These are phyloP conservation scores for Vaccinium myrtillus DNA, from an alignment of 148 eudicot species.

Conservation along the genomic window DNA sequence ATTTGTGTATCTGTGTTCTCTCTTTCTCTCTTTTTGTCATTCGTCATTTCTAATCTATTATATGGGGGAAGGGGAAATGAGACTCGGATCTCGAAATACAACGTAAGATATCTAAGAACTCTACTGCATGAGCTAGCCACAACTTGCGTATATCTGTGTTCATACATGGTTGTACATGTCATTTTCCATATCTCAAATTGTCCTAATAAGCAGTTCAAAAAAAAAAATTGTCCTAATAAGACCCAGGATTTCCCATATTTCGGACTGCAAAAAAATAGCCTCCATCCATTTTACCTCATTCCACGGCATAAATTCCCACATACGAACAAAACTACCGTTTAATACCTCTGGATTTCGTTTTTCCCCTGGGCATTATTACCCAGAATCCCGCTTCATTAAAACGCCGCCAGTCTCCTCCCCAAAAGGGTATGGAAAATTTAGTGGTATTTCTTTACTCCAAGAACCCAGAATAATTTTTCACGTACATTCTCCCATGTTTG, in stretches of 20 bases:
- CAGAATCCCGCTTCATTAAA: not conserved
- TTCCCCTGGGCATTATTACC: not conserved
- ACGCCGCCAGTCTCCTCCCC: not conserved
- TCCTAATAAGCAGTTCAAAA: no score
- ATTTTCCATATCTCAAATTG: not conserved
- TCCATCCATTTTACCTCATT: not conserved
- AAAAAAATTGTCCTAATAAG: not conserved
- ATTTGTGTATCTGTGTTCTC: no score
- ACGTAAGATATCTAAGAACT: no score
- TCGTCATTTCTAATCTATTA: no score
- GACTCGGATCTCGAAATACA: no score
- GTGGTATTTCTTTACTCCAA: not conserved
- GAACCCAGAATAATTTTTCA: not conserved
- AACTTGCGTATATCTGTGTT: no score
- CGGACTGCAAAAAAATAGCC: not conserved
- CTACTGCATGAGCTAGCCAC: no score
- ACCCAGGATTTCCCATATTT: not conserved
- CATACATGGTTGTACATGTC: no score
- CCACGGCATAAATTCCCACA: not conserved
- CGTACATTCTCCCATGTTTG: not conserved
- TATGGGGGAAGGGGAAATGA: no score
- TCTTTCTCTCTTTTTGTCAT: no score
- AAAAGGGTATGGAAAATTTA: not conserved
- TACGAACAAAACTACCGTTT: not conserved
- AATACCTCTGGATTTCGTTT: not conserved